Conservation (phyloP, 495 filamentous ascomycete genomes). For the Aspergillus ellipticus region DNA sequence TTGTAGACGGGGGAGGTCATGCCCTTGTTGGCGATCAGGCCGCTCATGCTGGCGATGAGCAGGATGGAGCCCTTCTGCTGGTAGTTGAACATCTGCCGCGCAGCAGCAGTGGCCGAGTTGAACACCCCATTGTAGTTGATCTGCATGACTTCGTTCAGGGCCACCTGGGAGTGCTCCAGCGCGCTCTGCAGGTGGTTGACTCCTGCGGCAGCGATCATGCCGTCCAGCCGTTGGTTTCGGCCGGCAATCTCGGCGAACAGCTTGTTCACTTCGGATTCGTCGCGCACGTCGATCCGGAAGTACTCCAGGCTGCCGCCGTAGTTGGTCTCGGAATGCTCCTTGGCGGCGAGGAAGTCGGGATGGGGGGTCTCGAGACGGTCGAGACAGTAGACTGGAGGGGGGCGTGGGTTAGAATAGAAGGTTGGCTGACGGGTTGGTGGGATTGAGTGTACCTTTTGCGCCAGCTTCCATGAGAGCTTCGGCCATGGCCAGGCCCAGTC, state of each 20-base stretch:
- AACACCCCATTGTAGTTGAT: constrained; percentile 76
- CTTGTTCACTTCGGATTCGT: constrained; percentile 51
- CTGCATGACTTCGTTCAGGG: constrained; percentile 62
- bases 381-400: constrained; percentile 57
- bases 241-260: constrained; percentile 53
- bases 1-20: constrained; percentile 67
- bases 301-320: constrained; percentile 60
- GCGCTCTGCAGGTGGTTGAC: constrained; percentile 72
- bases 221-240: constrained; percentile 59
- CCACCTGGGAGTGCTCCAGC: constrained; percentile 62
- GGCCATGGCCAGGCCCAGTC: constrained; percentile 62
- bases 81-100: constrained; percentile 67
- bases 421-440: background rate
- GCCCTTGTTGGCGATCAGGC: constrained; percentile 73
- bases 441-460: constrained; percentile 48
- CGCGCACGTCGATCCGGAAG: constrained; percentile 59
- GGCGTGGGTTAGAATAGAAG: constrained; percentile 50
- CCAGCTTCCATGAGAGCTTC: constrained; percentile 70
- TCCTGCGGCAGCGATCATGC: constrained; percentile 76
- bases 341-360: constrained; percentile 46
- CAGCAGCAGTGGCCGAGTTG: constrained; percentile 73
- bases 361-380: constrained; percentile 53
- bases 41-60: constrained; percentile 77
- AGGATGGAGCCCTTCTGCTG: constrained; percentile 61
- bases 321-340: constrained; percentile 41